Percentiles rank a stretch among this genome's conserved stretches.
Conservation (phyloP, 805 yeast genomes). For the Lachancea sp. region DNA sequence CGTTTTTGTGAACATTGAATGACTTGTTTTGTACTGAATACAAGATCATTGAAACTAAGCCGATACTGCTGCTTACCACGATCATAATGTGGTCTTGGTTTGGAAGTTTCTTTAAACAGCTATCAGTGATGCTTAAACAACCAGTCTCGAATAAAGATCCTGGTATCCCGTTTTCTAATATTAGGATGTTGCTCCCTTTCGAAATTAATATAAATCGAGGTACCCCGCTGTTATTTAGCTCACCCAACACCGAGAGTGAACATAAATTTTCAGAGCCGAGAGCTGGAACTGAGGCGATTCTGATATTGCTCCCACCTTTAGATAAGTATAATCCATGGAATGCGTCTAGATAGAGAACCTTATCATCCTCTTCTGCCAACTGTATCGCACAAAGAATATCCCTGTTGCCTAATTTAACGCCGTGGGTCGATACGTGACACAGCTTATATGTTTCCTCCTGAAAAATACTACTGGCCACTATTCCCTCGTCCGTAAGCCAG, state of each 20-base stretch:
- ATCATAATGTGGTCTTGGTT: background rate
- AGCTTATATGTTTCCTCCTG: background rate
- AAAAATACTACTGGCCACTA: background rate
- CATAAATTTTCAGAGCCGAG: background rate
- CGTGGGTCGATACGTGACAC: background rate
- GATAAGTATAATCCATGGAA: background rate
- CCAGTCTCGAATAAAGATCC: background rate
- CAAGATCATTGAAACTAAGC: background rate
- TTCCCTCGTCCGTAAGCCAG: conserved; percentile 1
- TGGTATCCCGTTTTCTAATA: background rate
- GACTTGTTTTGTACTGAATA: background rate
- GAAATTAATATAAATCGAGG: background rate
- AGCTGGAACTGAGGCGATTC: background rate
- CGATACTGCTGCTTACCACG: conserved; percentile 1
- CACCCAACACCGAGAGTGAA: background rate
- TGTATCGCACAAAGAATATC: background rate
- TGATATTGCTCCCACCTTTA: background rate
- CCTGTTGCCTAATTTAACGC: background rate
- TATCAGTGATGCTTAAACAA: background rate
- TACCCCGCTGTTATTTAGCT: background rate
- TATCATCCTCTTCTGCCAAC: background rate
- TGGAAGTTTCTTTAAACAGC: background rate
- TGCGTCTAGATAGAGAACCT: background rate
- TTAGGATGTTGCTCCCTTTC: background rate
- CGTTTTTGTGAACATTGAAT: background rate